Conservation (phyloP, 1,284 basidiomycete genomes). For the Abortiporus biennis region DNA sequence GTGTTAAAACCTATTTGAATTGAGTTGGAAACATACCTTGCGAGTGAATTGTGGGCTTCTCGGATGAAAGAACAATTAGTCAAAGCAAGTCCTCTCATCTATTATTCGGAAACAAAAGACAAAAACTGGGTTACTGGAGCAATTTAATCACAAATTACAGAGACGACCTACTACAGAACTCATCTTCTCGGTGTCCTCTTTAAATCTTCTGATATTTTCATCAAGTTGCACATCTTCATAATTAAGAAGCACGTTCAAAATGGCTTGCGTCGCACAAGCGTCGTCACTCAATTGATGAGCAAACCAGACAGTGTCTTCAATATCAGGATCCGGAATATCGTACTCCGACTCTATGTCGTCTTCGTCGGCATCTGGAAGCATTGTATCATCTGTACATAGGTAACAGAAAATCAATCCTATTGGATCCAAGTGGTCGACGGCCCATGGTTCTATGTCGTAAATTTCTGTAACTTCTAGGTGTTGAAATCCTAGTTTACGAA, state of each 20-base stretch:
- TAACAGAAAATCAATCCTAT: slow-evolving; percentile 56
- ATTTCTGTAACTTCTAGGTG: slow-evolving; percentile 50
- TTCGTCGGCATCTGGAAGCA: slow-evolving; percentile 33
- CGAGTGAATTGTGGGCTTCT: slow-evolving; percentile 49
- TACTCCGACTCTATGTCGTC: slow-evolving; percentile 35
- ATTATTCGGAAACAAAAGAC: neutral
- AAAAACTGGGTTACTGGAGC: too few relatives aligned
- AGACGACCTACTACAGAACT: slow-evolving; percentile 49
- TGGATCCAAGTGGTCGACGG: slow-evolving; percentile 47
- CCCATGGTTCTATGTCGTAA: slow-evolving; percentile 57
- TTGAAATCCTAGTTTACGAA: slow-evolving; percentile 43
- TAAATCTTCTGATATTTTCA: slow-evolving; percentile 36
- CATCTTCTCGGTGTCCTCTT: slow-evolving; percentile 45
- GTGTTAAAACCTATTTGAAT: slow-evolving; percentile 16
- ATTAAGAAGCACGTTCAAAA: slow-evolving; percentile 55
- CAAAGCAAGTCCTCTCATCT: slow-evolving; percentile 61
- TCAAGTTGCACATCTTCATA: slow-evolving; percentile 45
- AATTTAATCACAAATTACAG: too few relatives aligned
- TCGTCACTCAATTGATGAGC: slow-evolving; percentile 63
- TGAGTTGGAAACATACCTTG: slow-evolving; percentile 33
- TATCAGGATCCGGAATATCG: slow-evolving; percentile 46
- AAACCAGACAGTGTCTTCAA: slow-evolving; percentile 55
- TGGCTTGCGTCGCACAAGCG: slow-evolving; percentile 55
- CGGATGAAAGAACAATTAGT: slow-evolving; percentile 47
- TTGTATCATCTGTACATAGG: slow-evolving; percentile 42